phyloP scores from a whole-genome alignment of 345 rosid genomes.

The Salix koriyanagi region DNA sequence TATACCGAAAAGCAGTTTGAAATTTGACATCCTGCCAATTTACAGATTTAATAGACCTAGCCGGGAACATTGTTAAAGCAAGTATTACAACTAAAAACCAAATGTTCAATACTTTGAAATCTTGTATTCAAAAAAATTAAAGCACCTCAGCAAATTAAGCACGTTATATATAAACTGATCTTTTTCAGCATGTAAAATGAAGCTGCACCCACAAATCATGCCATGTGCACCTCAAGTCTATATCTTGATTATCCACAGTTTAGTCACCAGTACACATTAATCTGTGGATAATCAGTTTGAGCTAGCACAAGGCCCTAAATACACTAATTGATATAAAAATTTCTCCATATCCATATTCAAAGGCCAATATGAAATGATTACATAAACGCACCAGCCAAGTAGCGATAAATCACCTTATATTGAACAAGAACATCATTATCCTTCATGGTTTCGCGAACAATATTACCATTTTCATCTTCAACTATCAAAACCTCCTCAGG shows the following conservation, averaged over 20 bases:
- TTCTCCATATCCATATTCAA: background rate
- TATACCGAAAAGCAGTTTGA: background rate
- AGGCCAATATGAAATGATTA: background rate
- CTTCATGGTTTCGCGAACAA: slow-evolving; percentile 97
- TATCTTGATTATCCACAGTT: background rate
- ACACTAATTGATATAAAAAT: background rate
- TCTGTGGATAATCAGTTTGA: background rate
- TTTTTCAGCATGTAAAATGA: background rate
- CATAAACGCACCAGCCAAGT: background rate
- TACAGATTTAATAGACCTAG: background rate
- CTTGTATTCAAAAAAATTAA: background rate
- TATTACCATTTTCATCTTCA: slow-evolving; percentile 99
- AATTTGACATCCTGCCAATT: background rate
- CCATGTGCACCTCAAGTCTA: background rate
- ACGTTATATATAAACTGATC: background rate
- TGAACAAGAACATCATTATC: slow-evolving; percentile 99
- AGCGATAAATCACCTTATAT: slow-evolving; percentile 59
- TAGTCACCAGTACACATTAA: background rate
- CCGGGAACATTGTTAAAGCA: no score
- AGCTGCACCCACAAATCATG: background rate
- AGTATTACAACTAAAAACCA: background rate
- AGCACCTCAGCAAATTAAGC: background rate
- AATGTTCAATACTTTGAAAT: background rate
- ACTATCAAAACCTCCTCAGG: slow-evolving; percentile 98
- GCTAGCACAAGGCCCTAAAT: background rate